Evolutionary conservation across 2,329 filamentous ascomycete species (phyloP).

Genomic region (Paecilomyces sp.): DNA sequence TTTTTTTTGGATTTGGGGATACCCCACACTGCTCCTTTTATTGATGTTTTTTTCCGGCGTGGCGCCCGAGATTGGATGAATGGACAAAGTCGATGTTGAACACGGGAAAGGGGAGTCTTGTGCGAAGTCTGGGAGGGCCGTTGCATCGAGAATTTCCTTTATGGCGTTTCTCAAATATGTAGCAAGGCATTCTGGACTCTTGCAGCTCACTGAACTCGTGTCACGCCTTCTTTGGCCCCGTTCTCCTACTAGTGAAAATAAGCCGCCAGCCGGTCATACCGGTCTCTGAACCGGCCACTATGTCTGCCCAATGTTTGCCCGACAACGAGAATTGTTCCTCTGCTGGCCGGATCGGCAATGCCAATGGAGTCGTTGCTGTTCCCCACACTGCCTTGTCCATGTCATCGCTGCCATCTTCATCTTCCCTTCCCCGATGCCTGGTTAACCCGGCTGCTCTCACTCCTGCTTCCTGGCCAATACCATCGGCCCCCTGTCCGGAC

Average conservation of each 20-base stretch:
- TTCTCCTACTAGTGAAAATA: slow-evolving; percentile 9
- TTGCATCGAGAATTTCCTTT: slow-evolving; percentile 12
- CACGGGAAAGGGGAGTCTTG: slow-evolving; percentile 11
- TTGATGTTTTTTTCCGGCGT: slow-evolving; percentile 9
- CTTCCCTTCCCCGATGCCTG: background rate
- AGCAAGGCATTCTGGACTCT: slow-evolving; percentile 13
- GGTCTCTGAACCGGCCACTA: background rate
- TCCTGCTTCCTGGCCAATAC: background rate
- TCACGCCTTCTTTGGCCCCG: slow-evolving; percentile 10
- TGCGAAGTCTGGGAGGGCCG: slow-evolving; percentile 9
- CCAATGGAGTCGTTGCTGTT: background rate
- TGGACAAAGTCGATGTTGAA: slow-evolving; percentile 7
- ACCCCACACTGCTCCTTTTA: slow-evolving; percentile 9
- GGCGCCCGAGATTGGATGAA: background rate
- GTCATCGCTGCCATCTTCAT: background rate
- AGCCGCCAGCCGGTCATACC: slow-evolving; percentile 7
- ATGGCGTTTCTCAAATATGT: slow-evolving; percentile 15
- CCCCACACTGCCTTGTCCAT: background rate
- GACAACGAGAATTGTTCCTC: background rate
- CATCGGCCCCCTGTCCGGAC: background rate
- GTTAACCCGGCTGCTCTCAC: background rate
- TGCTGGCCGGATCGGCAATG: background rate
- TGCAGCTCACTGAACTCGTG: slow-evolving; percentile 12
- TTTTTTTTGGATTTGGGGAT: slow-evolving; percentile 10
- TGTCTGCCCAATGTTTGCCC: slow-evolving; percentile 6